Evolutionary conservation across 495 filamentous ascomycete species (phyloP), one percentile per base, ranked within the genome.

Genomic region (Lasiosphaeria hispida): DNA sequence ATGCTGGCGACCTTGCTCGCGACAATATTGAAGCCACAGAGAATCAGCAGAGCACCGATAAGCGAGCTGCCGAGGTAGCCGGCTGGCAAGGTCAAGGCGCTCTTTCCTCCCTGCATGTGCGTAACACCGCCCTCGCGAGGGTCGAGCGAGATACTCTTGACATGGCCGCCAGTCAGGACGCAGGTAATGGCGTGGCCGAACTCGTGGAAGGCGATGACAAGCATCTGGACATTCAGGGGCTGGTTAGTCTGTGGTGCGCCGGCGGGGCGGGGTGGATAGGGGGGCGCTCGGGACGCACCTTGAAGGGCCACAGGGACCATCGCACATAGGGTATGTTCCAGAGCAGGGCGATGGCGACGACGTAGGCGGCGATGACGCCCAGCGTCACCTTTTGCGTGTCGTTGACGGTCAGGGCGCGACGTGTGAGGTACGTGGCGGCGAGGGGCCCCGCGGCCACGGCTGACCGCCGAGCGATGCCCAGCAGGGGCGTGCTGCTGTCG

Each of bases 201-300:
- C 69, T 92, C 88, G 76, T 92, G 88, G 72, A 91, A 92, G 34
- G 88, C 88, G 50, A 92, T 92, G 10, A 91, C 87, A 36, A 92
- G 81, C 88, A 92, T 92, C 85, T 41, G 48, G 9, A 30, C 5
- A 30, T 11, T 30, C 2, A 15, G 19, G 42, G 3, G 39, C 10
- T 86, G 58, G 42, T 34, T 60, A 17, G 40, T 36, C 42, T 34
- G 11, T 30, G 17, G 33, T 10, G 0, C 39, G 47, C 0, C 40
- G 19, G 39, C 17, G 14, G 15, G 1, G 39, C 34, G 45, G 15
- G 18, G 45, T 11, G 41, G 19, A 49, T 11, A 34, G 13, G 34
- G 50, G 17, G 58, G 51, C 23, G 23, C 23, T 30, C 23, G 23
- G 23, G 23, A 30, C 23, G 5, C 69, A 89, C 87, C 75, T 92